Conservation (phyloP, 1,284 basidiomycete genomes). For the Irpex sp. region DNA sequence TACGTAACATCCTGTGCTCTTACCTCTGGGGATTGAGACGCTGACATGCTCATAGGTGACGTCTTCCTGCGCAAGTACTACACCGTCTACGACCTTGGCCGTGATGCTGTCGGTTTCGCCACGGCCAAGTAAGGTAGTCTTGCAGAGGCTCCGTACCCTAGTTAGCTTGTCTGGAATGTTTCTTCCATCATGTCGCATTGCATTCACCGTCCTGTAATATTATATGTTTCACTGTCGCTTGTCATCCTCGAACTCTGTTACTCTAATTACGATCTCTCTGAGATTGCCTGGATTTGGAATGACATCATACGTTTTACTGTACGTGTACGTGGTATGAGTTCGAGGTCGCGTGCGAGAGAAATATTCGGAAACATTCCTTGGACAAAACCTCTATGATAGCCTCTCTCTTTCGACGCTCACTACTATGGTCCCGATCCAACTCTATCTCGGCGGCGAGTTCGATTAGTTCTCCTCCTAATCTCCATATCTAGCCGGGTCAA, state of each 20-base stretch:
- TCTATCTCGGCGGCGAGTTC: background rate
- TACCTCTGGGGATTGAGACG: slow-evolving; percentile 9
- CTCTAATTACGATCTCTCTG: background rate
- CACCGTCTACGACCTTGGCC: slow-evolving; percentile 90
- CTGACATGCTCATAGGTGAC: slow-evolving; percentile 47
- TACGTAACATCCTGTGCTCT: slow-evolving; percentile 32
- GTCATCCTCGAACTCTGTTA: background rate
- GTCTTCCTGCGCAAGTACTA: slow-evolving; percentile 88
- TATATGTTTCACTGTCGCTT: background rate
- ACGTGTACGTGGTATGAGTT: too few relatives aligned
- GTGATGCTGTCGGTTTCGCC: slow-evolving; percentile 86
- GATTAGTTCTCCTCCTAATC: background rate
- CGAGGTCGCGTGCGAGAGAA: too few relatives aligned
- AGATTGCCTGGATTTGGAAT: background rate
- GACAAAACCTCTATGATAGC: background rate
- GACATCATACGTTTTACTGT: too few relatives aligned
- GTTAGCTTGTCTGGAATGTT: background rate
- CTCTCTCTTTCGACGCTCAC: background rate
- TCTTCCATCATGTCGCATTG: background rate
- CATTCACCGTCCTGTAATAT: background rate
- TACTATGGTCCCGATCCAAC: background rate
- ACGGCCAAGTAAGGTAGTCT: slow-evolving; percentile 18
- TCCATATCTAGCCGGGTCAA: background rate
- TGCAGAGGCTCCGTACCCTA: background rate
- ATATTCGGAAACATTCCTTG: background rate